Evolutionary conservation across 192 early-diverging fungal genomes (phyloP).

Genomic region (Coemansia aciculifera): DNA sequence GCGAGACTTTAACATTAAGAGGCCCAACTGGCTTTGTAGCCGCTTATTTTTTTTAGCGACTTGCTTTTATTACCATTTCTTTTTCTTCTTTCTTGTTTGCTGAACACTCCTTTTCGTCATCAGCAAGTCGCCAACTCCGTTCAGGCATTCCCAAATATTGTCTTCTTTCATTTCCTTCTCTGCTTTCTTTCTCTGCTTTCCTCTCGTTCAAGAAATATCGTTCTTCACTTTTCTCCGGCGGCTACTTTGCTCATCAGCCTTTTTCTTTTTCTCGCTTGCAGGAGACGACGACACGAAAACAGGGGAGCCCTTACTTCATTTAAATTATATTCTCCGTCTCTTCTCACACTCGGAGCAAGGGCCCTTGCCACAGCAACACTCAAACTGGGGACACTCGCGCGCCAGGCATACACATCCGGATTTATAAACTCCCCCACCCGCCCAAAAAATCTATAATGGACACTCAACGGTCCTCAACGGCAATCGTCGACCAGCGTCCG

Average conservation of each 20-base stretch:
- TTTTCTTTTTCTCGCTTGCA: neutral
- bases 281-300: neutral
- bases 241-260: neutral
- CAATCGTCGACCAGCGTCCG: neutral
- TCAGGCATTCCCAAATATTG: neutral
- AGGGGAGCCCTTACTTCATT: neutral
- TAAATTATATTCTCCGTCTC: conserved; percentile 4
- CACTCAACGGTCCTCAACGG: neutral
- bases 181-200: neutral
- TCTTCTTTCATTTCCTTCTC: neutral
- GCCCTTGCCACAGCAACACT: neutral
- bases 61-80: neutral
- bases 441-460: conserved; percentile 1
- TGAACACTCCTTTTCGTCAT: neutral
- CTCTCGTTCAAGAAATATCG: neutral
- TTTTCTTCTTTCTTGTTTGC: neutral
- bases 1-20: neutral
- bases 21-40: neutral
- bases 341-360: conserved; percentile 2
- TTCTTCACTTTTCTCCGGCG: neutral
- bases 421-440: conserved; percentile 11
- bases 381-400: conserved; percentile 5
- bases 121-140: neutral
- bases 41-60: neutral
- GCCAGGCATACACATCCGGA: neutral